Base-by-base conservation (phyloP, 805 yeast species). In the Candida schatavii region DNA sequence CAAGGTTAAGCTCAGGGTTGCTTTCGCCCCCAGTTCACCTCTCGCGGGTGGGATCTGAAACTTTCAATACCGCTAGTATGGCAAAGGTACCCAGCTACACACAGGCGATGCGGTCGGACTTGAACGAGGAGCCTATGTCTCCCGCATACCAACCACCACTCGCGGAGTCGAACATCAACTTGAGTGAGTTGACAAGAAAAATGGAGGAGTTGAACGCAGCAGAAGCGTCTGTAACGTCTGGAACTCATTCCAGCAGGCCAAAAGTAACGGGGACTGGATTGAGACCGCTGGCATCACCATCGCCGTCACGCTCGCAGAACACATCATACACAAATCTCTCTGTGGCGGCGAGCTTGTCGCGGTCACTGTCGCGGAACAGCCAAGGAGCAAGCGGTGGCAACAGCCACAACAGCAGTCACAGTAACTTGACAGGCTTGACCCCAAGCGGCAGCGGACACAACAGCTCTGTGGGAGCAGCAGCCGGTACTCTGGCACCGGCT, bases 71-170 rank as follows among this genome's bases (percentile, higher is more conserved):
- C n/a, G 20, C 37, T 3, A 46, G 49, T 10, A 40, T 88, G 48
- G 80, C 85, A 17, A 68, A 79, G 37, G 96, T 91, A 5, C 98
- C 98, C 0, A 81, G 96, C 0, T 91, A 91, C 61, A 75, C 74
- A 5, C 82, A 85, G 25, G 97, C 98, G 0, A 62, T 89, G 59
- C 77, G 76, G 52, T 61, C 77, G 2, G 81, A 74, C 35, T 59
- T 57, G 9, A 62, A 72, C 9, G 74, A 68, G 3, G 75, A 68
- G 17, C 79, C 76, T 40, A 62, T 83, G 20, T 82, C 96, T 2
- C 97, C 97, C 0, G 75, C 77, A 2, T 89, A 88, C 59, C 72
- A 68, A 46, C 81, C 80, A 5, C 77, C 78, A 3, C 50, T 63
- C 13, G 70, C 70, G 3, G 72, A 71, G 2, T 69, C 78, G 2